Conservation (phyloP, 1,139 yeast genomes). For the Lodderomyces margitis region DNA sequence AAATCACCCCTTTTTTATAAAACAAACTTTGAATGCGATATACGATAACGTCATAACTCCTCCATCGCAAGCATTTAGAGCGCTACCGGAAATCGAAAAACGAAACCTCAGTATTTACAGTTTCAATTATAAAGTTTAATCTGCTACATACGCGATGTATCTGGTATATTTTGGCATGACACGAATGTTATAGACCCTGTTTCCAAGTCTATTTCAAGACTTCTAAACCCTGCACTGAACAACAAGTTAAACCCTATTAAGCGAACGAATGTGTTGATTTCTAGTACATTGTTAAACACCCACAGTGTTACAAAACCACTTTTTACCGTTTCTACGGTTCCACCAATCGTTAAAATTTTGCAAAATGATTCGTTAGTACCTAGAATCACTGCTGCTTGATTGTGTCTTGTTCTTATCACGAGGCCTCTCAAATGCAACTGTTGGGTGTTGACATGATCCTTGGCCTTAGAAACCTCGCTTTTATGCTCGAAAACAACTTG, state of each 20-base stretch:
- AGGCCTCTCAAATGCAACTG: slow-evolving; percentile 4
- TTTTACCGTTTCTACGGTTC: background rate
- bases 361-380: background rate
- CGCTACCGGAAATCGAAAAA: background rate
- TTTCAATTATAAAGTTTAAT: too few relatives aligned
- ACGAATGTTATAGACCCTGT: background rate
- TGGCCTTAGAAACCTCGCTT: background rate
- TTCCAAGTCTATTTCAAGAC: background rate
- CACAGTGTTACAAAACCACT: background rate
- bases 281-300: background rate
- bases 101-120: too few relatives aligned
- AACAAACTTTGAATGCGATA: too few relatives aligned
- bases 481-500: background rate
- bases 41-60: background rate
- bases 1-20: too few relatives aligned
- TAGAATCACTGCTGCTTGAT: slow-evolving; percentile 2
- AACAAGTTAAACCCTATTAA: slow-evolving; percentile 5
- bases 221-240: background rate
- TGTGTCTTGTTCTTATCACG: slow-evolving; percentile 6
- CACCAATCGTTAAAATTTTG: background rate
- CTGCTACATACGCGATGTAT: background rate
- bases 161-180: background rate
- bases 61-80: background rate
- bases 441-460: background rate
- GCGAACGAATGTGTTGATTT: slow-evolving; percentile 2